These are phyloP conservation scores for Apostasia ramifera DNA, from an alignment of 106 monocot species.

Conservation along the genomic window DNA sequence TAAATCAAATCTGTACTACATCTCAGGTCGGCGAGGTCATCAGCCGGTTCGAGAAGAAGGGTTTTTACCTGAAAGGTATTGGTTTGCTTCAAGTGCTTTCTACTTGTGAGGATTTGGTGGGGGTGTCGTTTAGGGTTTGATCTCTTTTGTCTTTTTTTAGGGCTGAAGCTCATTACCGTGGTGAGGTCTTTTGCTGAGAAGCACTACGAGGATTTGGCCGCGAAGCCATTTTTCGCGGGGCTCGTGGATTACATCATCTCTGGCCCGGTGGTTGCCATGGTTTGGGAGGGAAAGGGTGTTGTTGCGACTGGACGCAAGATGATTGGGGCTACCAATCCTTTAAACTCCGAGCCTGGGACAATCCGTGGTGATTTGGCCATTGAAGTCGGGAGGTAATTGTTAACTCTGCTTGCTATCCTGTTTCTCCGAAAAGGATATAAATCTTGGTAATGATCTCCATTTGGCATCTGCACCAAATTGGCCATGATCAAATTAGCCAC, in stretches of 20 bases:
- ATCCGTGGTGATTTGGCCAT: constrained; percentile 86
- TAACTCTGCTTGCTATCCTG: neutral
- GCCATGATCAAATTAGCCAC: too few species aligned
- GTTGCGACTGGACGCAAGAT: constrained; percentile 81
- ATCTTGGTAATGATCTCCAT: too few species aligned
- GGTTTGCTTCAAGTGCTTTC: neutral
- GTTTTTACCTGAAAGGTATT: constrained; percentile 82
- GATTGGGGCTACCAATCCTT: constrained; percentile 86
- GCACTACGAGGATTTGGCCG: constrained; percentile 83
- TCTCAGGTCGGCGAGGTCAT: constrained; percentile 77
- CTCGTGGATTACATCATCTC: constrained; percentile 93
- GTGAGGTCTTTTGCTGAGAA: constrained; percentile 82
- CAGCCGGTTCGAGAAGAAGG: constrained; percentile 89
- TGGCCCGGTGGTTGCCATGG: constrained; percentile 95
- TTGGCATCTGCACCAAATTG: too few species aligned
- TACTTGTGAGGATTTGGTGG: too few species aligned
- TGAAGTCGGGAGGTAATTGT: constrained; percentile 66
- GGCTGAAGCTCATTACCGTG: constrained; percentile 75
- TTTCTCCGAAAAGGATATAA: too few species aligned
- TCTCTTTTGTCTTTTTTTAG: constrained; percentile 13
- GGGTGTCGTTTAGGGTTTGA: neutral
- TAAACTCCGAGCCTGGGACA: constrained; percentile 74
- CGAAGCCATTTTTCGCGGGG: constrained; percentile 82
- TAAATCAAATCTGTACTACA: neutral
- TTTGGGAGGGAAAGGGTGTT: constrained; percentile 90